Evolutionary conservation across 108 stramenopile species (phyloP).

Genomic region (Nannochloropsis salina): DNA sequence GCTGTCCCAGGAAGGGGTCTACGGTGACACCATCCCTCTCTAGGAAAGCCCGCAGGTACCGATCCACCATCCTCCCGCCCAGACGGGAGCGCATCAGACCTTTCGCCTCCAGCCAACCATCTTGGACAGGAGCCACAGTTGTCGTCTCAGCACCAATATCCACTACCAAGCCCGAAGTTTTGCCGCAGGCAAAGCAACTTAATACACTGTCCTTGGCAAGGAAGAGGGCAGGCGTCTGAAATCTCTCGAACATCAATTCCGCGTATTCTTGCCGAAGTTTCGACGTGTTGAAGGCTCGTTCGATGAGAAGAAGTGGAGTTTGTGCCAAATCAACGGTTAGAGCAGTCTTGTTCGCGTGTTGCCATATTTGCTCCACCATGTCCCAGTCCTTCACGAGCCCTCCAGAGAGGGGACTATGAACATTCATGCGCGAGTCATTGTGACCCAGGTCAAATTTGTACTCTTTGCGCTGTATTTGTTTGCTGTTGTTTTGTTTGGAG

Average conservation of each 20-base stretch:
- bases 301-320: constrained; percentile 45
- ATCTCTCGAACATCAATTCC: constrained; percentile 55
- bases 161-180: constrained; percentile 49
- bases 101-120: constrained; percentile 45
- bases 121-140: constrained; percentile 42
- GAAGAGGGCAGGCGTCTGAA: constrained; percentile 44
- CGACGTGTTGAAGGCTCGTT: constrained; percentile 38
- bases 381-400: constrained; percentile 48
- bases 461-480: background rate
- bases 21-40: background rate
- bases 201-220: constrained; percentile 52
- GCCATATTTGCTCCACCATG: constrained; percentile 44
- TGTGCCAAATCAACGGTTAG: constrained; percentile 42
- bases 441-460: constrained; percentile 3
- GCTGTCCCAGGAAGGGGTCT: background rate
- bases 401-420: constrained; percentile 7
- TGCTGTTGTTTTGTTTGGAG: background rate
- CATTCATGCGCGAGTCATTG: background rate
- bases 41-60: background rate
- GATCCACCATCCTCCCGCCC: constrained; percentile 29
- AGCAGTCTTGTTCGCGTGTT: constrained; percentile 34
- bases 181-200: constrained; percentile 50
- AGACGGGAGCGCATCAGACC: constrained; percentile 16
- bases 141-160: constrained; percentile 48
- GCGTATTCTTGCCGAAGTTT: constrained; percentile 29